Evolutionary conservation across 257 asterid genomes (phyloP).

Genomic region (Solanum chaucha): DNA sequence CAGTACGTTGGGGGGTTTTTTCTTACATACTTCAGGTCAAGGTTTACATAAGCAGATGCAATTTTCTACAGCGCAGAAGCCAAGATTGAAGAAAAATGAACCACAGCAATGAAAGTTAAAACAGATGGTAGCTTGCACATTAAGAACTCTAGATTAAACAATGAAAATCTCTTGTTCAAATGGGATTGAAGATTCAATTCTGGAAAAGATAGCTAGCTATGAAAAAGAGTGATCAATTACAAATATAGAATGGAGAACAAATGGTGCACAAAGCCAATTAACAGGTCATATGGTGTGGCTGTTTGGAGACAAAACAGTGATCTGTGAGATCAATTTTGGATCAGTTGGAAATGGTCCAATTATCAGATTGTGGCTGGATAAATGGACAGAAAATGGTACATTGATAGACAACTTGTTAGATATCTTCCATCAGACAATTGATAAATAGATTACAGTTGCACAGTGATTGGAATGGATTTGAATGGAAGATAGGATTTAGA

Average conservation of each 20-base stretch:
- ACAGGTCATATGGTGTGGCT: background rate
- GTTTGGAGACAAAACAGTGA: background rate
- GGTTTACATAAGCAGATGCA: background rate
- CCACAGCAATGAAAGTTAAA: background rate
- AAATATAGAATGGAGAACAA: background rate
- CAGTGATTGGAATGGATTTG: background rate
- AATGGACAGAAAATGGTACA: background rate
- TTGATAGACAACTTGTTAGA: background rate
- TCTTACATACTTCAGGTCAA: background rate
- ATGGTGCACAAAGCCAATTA: background rate
- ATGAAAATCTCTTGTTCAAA: background rate
- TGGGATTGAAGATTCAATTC: background rate
- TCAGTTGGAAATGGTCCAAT: background rate
- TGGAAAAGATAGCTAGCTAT: background rate
- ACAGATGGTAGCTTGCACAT: background rate
- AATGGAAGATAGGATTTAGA: background rate
- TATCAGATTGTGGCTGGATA: background rate
- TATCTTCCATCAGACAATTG: background rate
- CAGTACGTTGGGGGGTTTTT: background rate
- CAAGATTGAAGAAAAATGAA: background rate
- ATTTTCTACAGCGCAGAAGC: background rate
- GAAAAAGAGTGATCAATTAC: background rate
- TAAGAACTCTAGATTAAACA: background rate
- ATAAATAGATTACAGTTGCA: background rate
- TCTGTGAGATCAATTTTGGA: background rate